Conservation (phyloP, 2,329 filamentous ascomycete species). For the Elsinoe ampelina region DNA sequence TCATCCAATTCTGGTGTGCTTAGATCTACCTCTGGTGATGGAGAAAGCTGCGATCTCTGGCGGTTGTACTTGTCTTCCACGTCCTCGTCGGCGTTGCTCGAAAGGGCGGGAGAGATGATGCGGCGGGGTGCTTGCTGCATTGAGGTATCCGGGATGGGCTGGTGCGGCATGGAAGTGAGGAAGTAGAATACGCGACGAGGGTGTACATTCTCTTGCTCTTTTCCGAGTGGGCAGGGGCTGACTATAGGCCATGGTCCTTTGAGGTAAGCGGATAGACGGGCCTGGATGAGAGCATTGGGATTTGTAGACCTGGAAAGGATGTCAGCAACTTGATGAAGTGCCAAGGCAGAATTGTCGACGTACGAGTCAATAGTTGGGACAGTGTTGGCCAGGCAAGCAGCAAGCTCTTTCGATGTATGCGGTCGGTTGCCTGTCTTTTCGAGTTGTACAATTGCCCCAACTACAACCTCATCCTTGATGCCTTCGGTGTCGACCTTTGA, state of each 20-base stretch:
- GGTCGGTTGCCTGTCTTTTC: conserved; percentile 85
- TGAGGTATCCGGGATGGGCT: conserved; percentile 61
- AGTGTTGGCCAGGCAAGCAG: conserved; percentile 63
- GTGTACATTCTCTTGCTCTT: conserved; percentile 85
- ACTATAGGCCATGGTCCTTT: conserved; percentile 73
- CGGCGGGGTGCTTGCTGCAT: conserved; percentile 37
- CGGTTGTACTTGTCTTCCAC: conserved; percentile 52
- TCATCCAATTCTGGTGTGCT: conserved; percentile 81
- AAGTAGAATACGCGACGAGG: conserved; percentile 95
- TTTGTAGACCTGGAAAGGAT: conserved; percentile 68
- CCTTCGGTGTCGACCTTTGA: conserved; percentile 65
- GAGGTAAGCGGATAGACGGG: conserved; percentile 78
- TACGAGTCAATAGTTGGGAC: conserved; percentile 88
- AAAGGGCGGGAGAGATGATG: conserved; percentile 77
- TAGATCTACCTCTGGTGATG: conserved; percentile 87
- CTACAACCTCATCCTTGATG: conserved; percentile 92
- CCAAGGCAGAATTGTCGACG: conserved; percentile 32
- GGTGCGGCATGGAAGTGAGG: conserved; percentile 77
- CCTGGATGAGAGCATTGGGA: conserved; percentile 89
- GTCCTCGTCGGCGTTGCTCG: conserved; percentile 64
- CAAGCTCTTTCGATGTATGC: conserved; percentile 89
- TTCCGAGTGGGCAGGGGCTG: conserved; percentile 77
- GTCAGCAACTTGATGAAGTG: conserved; percentile 24
- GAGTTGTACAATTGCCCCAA: conserved; percentile 78
- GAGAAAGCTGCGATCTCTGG: conserved; percentile 60